Evolutionary conservation across 2,329 filamentous ascomycete species (phyloP).

Genomic region (Hysterium pulicare): DNA sequence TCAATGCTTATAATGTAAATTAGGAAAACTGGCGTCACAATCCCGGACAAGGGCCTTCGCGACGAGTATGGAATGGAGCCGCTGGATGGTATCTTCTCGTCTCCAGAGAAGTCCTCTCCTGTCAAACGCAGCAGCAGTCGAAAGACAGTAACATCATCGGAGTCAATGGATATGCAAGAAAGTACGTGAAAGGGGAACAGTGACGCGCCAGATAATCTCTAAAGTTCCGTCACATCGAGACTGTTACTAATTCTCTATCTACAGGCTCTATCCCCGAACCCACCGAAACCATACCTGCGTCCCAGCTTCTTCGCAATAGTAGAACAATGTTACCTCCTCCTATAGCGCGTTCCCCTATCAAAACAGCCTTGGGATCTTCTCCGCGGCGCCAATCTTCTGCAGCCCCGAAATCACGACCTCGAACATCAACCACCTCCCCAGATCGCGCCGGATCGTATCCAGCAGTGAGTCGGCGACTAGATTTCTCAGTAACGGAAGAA

Average conservation of each 20-base stretch:
- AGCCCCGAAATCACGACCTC: conserved; percentile 52
- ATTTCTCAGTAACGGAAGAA: conserved; percentile 48
- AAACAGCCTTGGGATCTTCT: conserved; percentile 57
- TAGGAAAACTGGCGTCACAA: conserved; percentile 84
- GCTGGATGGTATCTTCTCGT: conserved; percentile 84
- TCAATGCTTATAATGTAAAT: not conserved
- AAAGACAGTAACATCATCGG: conserved; percentile 51
- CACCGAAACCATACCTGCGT: conserved; percentile 42
- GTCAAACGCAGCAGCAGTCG: conserved; percentile 20
- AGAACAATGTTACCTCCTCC: conserved; percentile 47
- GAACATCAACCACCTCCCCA: conserved; percentile 30
- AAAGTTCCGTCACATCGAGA: no score
- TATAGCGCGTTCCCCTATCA: conserved; percentile 59
- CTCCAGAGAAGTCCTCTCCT: conserved; percentile 64
- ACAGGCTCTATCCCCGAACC: conserved; percentile 52
- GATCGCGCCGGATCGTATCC: conserved; percentile 29
- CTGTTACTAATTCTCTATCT: no score
- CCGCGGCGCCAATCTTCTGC: conserved; percentile 60
- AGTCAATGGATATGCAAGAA: conserved; percentile 62
- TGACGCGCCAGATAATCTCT: not conserved
- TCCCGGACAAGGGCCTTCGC: conserved; percentile 74
- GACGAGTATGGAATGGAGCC: conserved; percentile 93
- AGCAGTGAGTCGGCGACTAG: conserved; percentile 53
- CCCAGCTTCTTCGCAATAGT: conserved; percentile 45
- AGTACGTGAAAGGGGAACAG: conserved; percentile 45